phyloP scores from a whole-genome alignment of 148 eudicot species.

The Polygonum maritimum region DNA sequence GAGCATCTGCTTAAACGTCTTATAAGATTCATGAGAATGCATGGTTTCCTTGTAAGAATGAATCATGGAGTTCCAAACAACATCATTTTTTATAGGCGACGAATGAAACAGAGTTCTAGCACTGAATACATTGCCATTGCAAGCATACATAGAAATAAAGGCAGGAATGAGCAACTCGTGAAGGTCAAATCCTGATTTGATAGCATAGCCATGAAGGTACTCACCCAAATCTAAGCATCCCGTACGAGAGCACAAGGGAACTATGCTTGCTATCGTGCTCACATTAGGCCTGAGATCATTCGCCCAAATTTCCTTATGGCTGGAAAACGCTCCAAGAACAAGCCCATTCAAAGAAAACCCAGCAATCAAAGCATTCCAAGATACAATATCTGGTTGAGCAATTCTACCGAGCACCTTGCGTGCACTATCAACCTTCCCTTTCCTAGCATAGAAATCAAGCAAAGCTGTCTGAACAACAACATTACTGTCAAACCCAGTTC shows the following conservation, averaged over 20 bases:
- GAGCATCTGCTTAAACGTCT: conserved; percentile 33
- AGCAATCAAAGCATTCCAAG: conserved; percentile 62
- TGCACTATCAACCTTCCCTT: conserved; percentile 35
- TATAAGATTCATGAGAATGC: conserved; percentile 26
- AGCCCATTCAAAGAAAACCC: conserved; percentile 47
- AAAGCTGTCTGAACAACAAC: conserved; percentile 50
- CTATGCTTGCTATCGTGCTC: conserved; percentile 42
- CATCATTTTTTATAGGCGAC: conserved; percentile 23
- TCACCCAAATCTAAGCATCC: conserved; percentile 25
- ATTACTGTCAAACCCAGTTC: conserved; percentile 45
- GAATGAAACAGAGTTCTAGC: conserved; percentile 37
- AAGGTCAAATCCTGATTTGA: conserved; percentile 34
- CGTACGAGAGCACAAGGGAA: conserved; percentile 51
- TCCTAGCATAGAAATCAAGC: conserved; percentile 46
- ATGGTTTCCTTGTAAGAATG: conserved; percentile 40
- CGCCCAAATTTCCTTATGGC: conserved; percentile 24
- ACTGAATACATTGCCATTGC: conserved; percentile 28
- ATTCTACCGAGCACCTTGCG: conserved; percentile 47
- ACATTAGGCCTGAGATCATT: conserved; percentile 41
- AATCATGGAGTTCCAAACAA: conserved; percentile 52
- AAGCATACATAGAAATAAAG: conserved; percentile 46
- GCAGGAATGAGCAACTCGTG: conserved; percentile 44
- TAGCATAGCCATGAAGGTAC: conserved; percentile 46
- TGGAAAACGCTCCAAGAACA: conserved; percentile 33
- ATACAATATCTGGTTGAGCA: conserved; percentile 44